A percentile compares a stretch with the other conserved stretches of the same genome.
Evolutionary conservation across 257 asterid species (phyloP).

Genomic region (Agastache rugosa): DNA sequence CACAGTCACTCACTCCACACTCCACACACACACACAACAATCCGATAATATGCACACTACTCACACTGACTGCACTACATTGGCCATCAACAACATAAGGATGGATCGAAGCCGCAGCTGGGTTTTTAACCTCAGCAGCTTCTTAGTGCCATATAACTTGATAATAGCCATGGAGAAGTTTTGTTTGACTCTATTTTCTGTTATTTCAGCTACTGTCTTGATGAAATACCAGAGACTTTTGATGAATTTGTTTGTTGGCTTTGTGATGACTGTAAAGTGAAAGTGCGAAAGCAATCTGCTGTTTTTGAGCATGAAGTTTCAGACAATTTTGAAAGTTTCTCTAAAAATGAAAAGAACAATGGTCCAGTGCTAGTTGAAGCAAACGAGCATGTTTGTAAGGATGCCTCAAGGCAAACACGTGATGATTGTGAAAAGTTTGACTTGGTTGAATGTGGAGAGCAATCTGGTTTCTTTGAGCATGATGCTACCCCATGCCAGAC

Average conservation of each 20-base stretch:
- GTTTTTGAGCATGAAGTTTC: neutral
- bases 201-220: constrained; percentile 71
- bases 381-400: constrained; percentile 6
- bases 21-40: too few relatives aligned
- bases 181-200: constrained; percentile 9
- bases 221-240: constrained; percentile 49
- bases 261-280: constrained; percentile 63
- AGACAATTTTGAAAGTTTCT: neutral
- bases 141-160: too few relatives aligned
- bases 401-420: constrained; percentile 4
- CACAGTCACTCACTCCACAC: too few relatives aligned
- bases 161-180: constrained; percentile 2
- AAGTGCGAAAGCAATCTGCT: neutral
- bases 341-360: constrained; percentile 10
- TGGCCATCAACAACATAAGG: too few relatives aligned
- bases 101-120: too few relatives aligned
- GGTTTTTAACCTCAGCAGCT: neutral
- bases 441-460: constrained; percentile 9
- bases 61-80: too few relatives aligned
- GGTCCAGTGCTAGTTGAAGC: constrained; percentile 9
- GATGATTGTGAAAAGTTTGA: constrained; percentile 15
- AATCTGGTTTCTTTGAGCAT: too few relatives aligned
- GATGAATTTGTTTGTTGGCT: constrained; percentile 69
- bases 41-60: too few relatives aligned
- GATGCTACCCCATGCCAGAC: neutral